These are phyloP conservation scores for Scedosporium aurantiacum DNA, from an alignment of 2,329 filamentous ascomycete species.

Conservation along the genomic window DNA sequence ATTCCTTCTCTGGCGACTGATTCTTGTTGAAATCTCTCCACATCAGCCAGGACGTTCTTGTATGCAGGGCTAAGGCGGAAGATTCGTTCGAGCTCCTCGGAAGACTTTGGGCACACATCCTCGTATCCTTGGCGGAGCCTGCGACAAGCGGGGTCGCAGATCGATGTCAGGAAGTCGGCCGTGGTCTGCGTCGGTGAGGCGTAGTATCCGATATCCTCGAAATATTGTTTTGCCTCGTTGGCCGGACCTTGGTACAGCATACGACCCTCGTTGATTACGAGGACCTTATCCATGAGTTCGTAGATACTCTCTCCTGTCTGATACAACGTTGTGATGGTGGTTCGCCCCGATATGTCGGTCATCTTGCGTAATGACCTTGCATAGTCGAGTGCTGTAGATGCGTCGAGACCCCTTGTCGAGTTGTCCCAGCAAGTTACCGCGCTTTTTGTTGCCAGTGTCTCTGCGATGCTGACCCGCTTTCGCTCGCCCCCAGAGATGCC, in stretches of 20 bases:
- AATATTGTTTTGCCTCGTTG: constrained; percentile 55
- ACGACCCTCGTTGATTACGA: constrained; percentile 7
- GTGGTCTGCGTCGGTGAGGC: constrained; percentile 63
- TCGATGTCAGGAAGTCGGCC: constrained; percentile 57
- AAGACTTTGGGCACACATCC: constrained; percentile 21
- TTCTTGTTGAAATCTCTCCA: constrained; percentile 15
- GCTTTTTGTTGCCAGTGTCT: constrained; percentile 38
- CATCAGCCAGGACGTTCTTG: constrained; percentile 18
- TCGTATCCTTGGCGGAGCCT: constrained; percentile 21
- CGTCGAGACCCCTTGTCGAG: constrained; percentile 9
- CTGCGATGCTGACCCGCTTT: constrained; percentile 67
- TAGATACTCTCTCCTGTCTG: constrained; percentile 8
- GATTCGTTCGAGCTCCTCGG: constrained; percentile 24
- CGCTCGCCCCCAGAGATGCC: constrained; percentile 52
- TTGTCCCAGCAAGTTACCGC: constrained; percentile 8
- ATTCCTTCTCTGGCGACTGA: constrained; percentile 14
- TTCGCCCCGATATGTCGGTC: constrained; percentile 5
- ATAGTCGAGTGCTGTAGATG: constrained; percentile 7
- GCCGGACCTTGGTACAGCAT: constrained; percentile 55
- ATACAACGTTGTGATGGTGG: constrained; percentile 9
- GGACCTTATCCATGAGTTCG: constrained; percentile 8
- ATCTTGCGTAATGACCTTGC: constrained; percentile 5
- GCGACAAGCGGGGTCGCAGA: constrained; percentile 29
- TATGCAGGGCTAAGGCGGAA: constrained; percentile 21
- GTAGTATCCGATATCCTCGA: constrained; percentile 59